phyloP scores from a whole-genome alignment of 345 rosid genomes.

The Carallia pectinifolia region DNA sequence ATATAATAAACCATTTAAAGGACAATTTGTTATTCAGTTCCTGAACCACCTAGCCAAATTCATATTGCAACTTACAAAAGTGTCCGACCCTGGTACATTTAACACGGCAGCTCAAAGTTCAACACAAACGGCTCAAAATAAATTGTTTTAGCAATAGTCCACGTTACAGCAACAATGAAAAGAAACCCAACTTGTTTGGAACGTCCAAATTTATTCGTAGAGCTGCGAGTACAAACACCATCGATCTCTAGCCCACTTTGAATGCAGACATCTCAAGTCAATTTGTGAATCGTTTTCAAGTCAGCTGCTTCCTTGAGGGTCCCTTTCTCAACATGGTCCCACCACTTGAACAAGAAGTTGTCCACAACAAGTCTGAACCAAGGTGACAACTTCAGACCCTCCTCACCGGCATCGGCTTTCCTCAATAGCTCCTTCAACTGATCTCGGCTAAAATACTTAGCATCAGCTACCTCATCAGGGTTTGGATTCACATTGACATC shows the following conservation, averaged over 20 bases:
- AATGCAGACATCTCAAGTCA: conserved; percentile 23
- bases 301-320: conserved; percentile 60
- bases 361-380: conserved; percentile 95
- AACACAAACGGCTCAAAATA: neutral
- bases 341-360: conserved; percentile 91
- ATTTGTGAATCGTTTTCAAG: conserved; percentile 81
- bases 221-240: neutral
- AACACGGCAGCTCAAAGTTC: neutral
- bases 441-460: conserved; percentile 71
- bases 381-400: conserved; percentile 76
- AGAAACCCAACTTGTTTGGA: neutral
- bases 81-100: neutral
- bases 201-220: conserved; percentile 17
- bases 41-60: no score
- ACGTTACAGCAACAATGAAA: neutral
- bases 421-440: conserved; percentile 76
- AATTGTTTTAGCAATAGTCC: neutral
- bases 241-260: neutral
- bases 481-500: conserved; percentile 72
- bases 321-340: conserved; percentile 85
- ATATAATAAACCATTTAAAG: no score
- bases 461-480: conserved; percentile 85
- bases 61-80: no score
- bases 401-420: conserved; percentile 87
- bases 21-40: no score